A percentile compares a stretch with the other conserved stretches of the same genome.
Evolutionary conservation across 1,139 yeast genomes (phyloP).

Genomic region (Sugiyamaella japonica): DNA sequence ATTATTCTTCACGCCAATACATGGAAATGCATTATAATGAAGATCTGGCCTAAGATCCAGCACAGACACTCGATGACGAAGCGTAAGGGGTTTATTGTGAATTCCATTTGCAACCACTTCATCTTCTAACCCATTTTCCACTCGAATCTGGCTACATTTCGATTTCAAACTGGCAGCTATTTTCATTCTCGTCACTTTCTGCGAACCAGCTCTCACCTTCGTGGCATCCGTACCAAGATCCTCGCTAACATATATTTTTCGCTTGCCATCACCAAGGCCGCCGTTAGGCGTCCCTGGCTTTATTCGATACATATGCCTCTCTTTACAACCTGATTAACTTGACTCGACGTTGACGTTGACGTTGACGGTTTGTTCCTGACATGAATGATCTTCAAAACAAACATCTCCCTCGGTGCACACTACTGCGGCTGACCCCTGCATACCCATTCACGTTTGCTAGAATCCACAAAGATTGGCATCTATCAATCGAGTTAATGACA

Average conservation of each 20-base stretch:
- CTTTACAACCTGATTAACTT: background rate
- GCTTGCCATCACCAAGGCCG: background rate
- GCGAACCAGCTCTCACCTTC: background rate
- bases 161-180: too few relatives aligned
- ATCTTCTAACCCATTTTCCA: background rate
- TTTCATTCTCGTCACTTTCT: background rate
- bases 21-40: conserved; percentile 7
- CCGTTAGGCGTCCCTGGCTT: background rate
- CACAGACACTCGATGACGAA: conserved; percentile 9
- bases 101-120: too few relatives aligned
- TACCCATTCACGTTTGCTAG: too few relatives aligned
- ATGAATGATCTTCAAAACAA: too few relatives aligned
- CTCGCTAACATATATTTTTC: conserved; percentile 8
- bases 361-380: too few relatives aligned
- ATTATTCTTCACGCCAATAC: background rate
- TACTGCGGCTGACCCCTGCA: too few relatives aligned
- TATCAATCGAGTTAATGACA: too few relatives aligned
- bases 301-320: background rate
- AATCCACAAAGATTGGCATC: too few relatives aligned
- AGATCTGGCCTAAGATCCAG: conserved; percentile 12
- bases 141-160: too few relatives aligned
- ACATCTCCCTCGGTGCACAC: too few relatives aligned
- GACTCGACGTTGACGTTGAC: too few relatives aligned
- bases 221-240: background rate
- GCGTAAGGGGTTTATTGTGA: background rate